A percentile compares a stretch with the other conserved stretches of the same genome.
Conservation (phyloP, 2,329 filamentous ascomycete species). For the Diplodia mutila region DNA sequence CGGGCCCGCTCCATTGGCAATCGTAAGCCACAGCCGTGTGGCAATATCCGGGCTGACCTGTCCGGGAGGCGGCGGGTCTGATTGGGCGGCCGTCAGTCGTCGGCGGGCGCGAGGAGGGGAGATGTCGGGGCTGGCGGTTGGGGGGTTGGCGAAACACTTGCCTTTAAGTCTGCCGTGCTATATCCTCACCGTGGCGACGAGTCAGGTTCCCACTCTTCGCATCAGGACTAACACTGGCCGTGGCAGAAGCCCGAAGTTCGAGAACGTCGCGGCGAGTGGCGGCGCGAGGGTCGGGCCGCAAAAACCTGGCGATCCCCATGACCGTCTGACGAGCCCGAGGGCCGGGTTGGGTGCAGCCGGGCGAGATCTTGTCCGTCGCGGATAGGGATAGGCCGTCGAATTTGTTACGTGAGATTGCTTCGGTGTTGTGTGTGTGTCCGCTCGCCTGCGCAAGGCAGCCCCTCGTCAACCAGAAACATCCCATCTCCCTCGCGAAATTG, state of each 20-base stretch:
- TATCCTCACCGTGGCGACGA: not conserved
- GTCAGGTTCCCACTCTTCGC: conserved; percentile 8
- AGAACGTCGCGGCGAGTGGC: conserved; percentile 6
- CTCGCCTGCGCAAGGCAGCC: not conserved
- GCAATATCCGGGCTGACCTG: not conserved
- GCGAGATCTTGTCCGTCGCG: not conserved
- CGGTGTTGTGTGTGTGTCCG: conserved; percentile 14
- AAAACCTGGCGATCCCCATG: conserved; percentile 18
- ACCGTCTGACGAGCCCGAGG: not conserved
- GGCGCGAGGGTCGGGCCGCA: conserved; percentile 17
- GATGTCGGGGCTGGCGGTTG: not conserved
- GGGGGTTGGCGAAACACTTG: conserved; percentile 7
- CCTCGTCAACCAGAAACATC: not conserved
- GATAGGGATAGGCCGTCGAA: not conserved
- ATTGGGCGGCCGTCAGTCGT: not conserved
- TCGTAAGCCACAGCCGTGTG: too few species aligned
- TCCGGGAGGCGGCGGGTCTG: not conserved
- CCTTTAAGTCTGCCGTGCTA: conserved; percentile 12
- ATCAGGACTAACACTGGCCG: conserved; percentile 11
- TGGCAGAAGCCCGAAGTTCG: conserved; percentile 9
- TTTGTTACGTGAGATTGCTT: not conserved
- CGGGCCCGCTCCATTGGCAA: not conserved
- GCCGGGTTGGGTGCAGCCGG: not conserved
- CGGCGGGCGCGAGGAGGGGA: not conserved
- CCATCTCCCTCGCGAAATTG: not conserved